Percentiles rank a stretch among this genome's conserved stretches.
These are phyloP conservation scores for Elsinoe necatrix DNA, from an alignment of 2,329 filamentous ascomycete species.

Conservation along the genomic window DNA sequence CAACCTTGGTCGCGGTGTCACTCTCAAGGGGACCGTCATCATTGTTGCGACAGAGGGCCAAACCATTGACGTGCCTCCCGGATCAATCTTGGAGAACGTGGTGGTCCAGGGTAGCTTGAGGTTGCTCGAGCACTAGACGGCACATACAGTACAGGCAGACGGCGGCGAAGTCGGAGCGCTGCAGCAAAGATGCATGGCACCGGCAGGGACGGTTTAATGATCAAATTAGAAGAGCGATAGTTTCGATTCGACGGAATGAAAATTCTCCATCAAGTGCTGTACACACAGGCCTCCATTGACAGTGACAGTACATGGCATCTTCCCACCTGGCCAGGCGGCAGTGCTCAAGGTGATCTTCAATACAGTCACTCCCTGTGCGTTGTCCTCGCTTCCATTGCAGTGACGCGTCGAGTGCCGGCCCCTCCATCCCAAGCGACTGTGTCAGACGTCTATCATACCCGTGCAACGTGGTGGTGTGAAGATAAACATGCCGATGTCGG, in stretches of 20 bases:
- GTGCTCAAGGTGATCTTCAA: too few relatives aligned
- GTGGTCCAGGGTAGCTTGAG: constrained; percentile 95
- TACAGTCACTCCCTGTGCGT: not conserved
- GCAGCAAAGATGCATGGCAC: constrained; percentile 3
- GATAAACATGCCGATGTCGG: not conserved
- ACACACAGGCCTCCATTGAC: not conserved
- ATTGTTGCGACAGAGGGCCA: constrained; percentile 96
- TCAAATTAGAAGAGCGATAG: not conserved
- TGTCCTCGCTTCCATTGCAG: not conserved
- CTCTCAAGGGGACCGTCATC: constrained; percentile 96
- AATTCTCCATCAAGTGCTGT: not conserved
- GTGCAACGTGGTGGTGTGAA: not conserved
- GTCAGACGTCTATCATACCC: not conserved
- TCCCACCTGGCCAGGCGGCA: not conserved
- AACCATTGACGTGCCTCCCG: constrained; percentile 95
- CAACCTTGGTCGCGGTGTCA: constrained; percentile 91
- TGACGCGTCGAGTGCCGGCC: not conserved
- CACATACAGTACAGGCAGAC: not conserved
- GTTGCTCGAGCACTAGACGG: constrained; percentile 55
- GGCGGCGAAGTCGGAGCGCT: not conserved
- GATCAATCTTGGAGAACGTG: constrained; percentile 96
- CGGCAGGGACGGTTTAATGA: constrained; percentile 8
- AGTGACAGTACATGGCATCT: not conserved
- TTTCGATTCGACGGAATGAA: not conserved
- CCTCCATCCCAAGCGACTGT: not conserved